Percentiles rank a stretch among this genome's conserved stretches.
Evolutionary conservation across 2,329 filamentous ascomycete species (phyloP).

Genomic region (Botrytis sinoallii): DNA sequence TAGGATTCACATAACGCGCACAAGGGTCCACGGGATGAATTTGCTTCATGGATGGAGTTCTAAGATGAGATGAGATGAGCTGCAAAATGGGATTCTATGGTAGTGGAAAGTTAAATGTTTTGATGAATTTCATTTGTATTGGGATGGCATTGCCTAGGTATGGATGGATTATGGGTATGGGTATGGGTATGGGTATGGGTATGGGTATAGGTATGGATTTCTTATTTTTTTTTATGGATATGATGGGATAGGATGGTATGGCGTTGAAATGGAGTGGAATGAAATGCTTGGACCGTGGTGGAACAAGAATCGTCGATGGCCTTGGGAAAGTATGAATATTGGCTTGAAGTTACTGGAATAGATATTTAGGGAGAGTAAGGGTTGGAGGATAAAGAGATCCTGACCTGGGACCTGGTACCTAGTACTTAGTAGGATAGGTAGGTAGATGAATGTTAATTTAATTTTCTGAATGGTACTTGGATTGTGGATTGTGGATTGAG

Average conservation of each 20-base stretch:
- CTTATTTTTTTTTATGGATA: neutral
- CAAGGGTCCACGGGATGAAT: neutral
- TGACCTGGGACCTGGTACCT: neutral
- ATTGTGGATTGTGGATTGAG: no score
- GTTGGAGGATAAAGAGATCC: neutral
- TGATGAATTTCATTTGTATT: neutral
- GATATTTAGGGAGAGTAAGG: neutral
- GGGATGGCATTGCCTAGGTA: neutral
- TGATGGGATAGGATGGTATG: neutral
- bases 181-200: neutral
- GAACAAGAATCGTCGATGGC: neutral
- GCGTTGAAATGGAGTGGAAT: neutral
- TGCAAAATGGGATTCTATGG: neutral
- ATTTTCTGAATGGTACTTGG: neutral
- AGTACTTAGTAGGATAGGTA: neutral
- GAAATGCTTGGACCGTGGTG: neutral
- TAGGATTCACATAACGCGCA: neutral
- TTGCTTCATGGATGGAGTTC: neutral
- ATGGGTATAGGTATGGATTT: neutral
- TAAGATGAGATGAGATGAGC: neutral
- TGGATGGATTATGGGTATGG: neutral
- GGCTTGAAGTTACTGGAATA: neutral
- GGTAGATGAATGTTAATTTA: neutral
- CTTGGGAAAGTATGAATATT: neutral
- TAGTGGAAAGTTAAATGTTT: neutral